Conservation (phyloP, 2,329 filamentous ascomycete species). For the Bipolaris oryzae region DNA sequence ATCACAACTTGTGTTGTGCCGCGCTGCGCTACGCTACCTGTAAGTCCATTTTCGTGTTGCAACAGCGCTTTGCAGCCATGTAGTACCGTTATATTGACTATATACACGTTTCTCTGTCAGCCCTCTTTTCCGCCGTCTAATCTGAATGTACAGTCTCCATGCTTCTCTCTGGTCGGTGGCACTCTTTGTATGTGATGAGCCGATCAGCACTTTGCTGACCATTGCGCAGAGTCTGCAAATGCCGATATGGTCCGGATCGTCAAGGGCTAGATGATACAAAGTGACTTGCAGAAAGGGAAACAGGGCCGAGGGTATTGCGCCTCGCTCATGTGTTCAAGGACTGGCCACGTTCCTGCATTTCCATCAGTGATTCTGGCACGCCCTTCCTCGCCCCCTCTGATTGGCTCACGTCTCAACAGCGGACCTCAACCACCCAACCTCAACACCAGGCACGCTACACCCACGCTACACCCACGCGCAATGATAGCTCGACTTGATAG, state of each 20-base stretch:
- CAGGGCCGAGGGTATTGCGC: slow-evolving; percentile 8
- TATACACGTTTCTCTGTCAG: too few species aligned
- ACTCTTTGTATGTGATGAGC: not conserved
- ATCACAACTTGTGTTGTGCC: too few species aligned
- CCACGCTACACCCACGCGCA: slow-evolving; percentile 39
- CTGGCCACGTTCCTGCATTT: slow-evolving; percentile 34
- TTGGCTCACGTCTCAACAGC: slow-evolving; percentile 33
- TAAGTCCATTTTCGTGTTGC: too few species aligned
- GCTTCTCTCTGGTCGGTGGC: too few species aligned
- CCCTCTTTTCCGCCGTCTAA: too few species aligned
- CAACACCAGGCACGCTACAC: slow-evolving; percentile 42
- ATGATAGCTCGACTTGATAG: slow-evolving; percentile 38
- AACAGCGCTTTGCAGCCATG: too few species aligned
- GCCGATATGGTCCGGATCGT: slow-evolving; percentile 26
- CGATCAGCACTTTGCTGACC: slow-evolving; percentile 1
- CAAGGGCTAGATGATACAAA: slow-evolving; percentile 1
- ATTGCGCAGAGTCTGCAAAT: slow-evolving; percentile 2
- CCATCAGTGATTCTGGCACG: slow-evolving; percentile 35
- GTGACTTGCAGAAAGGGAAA: slow-evolving; percentile 7
- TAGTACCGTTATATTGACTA: too few species aligned
- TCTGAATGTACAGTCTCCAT: too few species aligned
- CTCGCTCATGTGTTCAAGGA: slow-evolving; percentile 11
- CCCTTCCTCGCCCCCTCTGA: slow-evolving; percentile 25
- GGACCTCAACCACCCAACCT: slow-evolving; percentile 33
- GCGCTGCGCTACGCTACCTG: too few species aligned